Base-by-base conservation (phyloP, 805 yeast species). In the Myxozyma sirexii region DNA sequence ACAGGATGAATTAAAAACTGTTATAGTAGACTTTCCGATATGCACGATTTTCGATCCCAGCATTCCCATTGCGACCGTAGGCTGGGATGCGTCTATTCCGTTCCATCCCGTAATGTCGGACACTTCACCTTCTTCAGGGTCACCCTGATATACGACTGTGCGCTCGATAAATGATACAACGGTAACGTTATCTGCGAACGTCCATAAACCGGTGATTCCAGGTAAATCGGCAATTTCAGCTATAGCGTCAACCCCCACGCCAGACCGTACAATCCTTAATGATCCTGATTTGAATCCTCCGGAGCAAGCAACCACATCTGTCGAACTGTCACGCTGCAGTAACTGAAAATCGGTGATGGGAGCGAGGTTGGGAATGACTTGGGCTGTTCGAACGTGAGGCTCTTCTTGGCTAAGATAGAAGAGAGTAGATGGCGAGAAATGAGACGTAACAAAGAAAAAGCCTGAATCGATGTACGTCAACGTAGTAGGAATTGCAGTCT, bases 281-380 rank as follows among this genome's bases (percentile, higher is more conserved):
- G 65, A 54, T 17, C 68, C 68, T 1, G 64, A 59, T 52, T 55
- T 60, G 39, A 65, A 64, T n/a, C 59, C 68, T 17, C 68, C 68
- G 6, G 65, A 60, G 56, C 68, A 65, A 0, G 67, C 64, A 12
- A 65, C 43, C 4, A 65, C 55, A 35, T 59, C 63, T 3, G 52
- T 37, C 7, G 64, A 13, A 23, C 47, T 52, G 15, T 62, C 66
- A 10, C 59, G 48, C 23, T 24, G 27, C 17, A 57, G 43, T 4
- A 63, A 57, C 27, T 53, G 57, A 29, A 65, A 65, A 31, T 65
- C 68, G 15, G 68, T 57, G 23, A 65, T 65, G 5, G 68, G 68
- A 4, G 67, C 68, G 5, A 65, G 54, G 31, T 65, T 65, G 15
- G 60, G 51, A n/a, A 64, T 38, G n/a, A 31, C 31, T 42, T 64